Evolutionary conservation across 2,329 filamentous ascomycete genomes (phyloP).

Genomic region (Pyricularia sp.): DNA sequence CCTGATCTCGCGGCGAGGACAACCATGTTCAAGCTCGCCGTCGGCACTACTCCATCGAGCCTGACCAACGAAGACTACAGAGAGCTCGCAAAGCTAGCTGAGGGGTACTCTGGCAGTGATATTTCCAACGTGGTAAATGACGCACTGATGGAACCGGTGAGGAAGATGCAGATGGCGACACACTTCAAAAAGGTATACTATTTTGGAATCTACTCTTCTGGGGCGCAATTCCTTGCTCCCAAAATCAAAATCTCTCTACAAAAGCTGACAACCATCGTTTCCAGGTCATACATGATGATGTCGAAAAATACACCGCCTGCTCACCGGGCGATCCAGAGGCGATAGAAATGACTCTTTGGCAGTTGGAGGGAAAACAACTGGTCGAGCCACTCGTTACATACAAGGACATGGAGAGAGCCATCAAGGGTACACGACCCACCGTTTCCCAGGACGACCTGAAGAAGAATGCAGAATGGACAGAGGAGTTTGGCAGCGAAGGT

Average conservation of each 20-base stretch:
- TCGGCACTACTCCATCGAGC: constrained; percentile 86
- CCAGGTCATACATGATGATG: constrained; percentile 59
- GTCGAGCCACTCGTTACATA: constrained; percentile 75
- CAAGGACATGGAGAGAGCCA: constrained; percentile 88
- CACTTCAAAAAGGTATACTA: constrained; percentile 80
- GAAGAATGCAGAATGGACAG: constrained; percentile 83
- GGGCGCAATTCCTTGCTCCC: not conserved
- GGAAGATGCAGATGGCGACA: constrained; percentile 93
- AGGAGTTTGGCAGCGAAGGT: constrained; percentile 90
- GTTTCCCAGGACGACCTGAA: constrained; percentile 78
- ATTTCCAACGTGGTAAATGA: constrained; percentile 93
- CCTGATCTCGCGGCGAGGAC: constrained; percentile 79
- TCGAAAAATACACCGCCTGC: constrained; percentile 69
- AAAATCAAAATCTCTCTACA: constrained; percentile 5
- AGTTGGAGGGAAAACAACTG: constrained; percentile 70
- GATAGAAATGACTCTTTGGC: constrained; percentile 86
- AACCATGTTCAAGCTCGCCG: constrained; percentile 87
- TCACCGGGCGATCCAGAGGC: constrained; percentile 80
- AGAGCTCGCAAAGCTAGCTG: constrained; percentile 65
- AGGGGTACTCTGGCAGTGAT: constrained; percentile 93
- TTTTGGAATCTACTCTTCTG: not conserved
- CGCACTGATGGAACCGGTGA: constrained; percentile 91
- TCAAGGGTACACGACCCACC: constrained; percentile 78
- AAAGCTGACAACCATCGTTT: not conserved
- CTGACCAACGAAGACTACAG: constrained; percentile 67